These are phyloP conservation scores for Wickerhamiella occidentalis DNA, from an alignment of 805 yeast species.

Conservation along the genomic window DNA sequence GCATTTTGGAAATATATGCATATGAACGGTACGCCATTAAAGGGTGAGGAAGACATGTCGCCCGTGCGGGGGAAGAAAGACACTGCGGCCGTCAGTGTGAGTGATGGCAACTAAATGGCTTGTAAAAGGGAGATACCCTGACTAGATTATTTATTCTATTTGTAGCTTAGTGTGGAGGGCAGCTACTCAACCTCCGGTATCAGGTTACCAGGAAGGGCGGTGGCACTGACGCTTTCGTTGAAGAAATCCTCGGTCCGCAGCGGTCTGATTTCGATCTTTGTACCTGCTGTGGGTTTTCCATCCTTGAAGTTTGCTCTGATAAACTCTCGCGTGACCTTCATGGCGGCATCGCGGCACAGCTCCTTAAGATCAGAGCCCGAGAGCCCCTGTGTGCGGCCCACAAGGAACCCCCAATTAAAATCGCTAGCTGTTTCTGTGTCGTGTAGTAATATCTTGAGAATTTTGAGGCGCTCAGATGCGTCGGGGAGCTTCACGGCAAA, in stretches of 20 bases:
- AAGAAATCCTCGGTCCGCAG: constrained; percentile 50
- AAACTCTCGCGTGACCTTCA: constrained; percentile 77
- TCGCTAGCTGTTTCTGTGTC: constrained; percentile 49
- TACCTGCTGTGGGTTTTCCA: constrained; percentile 16
- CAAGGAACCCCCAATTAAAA: constrained; percentile 52
- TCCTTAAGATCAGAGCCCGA: constrained; percentile 92
- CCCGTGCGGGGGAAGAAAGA: constrained; percentile 6
- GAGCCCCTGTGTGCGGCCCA: constrained; percentile 52
- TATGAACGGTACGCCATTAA: constrained; percentile 39
- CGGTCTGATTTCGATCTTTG: constrained; percentile 41
- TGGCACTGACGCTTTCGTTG: constrained; percentile 24
- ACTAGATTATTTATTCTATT: background rate
- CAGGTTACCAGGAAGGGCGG: background rate
- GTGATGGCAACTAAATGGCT: background rate
- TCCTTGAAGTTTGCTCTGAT: constrained; percentile 47
- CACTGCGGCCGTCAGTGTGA: background rate
- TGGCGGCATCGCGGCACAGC: constrained; percentile 84
- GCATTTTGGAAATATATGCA: constrained; percentile 88
- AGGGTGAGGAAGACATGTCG: constrained; percentile 11
- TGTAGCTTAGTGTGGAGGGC: background rate
- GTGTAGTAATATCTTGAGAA: constrained; percentile 53
- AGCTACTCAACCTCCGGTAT: constrained; percentile 1
- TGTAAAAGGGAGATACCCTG: background rate
- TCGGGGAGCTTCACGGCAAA: constrained; percentile 70
- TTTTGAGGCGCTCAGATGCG: constrained; percentile 52